Evolutionary conservation across 176 grass and related monocot species (phyloP).

Genomic region (Oryza nivara): DNA sequence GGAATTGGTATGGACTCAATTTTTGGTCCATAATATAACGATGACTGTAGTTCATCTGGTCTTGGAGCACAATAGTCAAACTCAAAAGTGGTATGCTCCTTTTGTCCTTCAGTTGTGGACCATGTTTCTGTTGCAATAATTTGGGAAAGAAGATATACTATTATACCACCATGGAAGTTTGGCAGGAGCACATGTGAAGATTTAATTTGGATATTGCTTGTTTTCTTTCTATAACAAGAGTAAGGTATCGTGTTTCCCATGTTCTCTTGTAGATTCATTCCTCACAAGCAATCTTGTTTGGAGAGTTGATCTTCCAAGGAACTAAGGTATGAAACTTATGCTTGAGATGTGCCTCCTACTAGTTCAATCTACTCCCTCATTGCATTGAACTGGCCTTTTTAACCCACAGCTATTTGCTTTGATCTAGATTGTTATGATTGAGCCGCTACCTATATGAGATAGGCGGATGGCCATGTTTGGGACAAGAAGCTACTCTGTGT

Average conservation of each 20-base stretch:
- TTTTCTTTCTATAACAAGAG: neutral
- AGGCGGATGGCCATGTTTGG: too few species aligned
- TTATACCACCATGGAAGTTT: neutral
- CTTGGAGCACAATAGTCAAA: neutral
- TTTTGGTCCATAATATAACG: neutral
- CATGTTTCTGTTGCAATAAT: neutral
- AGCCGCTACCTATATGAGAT: too few species aligned
- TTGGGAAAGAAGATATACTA: neutral
- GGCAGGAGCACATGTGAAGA: too few species aligned
- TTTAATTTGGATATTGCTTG: neutral
- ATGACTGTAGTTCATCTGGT: neutral
- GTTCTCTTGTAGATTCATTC: neutral
- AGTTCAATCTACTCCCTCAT: neutral
- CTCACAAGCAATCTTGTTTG: neutral
- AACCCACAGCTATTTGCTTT: too few species aligned
- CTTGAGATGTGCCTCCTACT: neutral
- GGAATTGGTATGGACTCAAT: too few species aligned
- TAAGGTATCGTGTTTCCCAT: neutral
- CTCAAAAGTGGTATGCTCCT: neutral
- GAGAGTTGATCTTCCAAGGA: neutral
- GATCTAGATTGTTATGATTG: too few species aligned
- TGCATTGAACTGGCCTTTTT: neutral
- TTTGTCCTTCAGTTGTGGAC: neutral
- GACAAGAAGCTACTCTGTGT: too few species aligned
- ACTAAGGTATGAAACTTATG: neutral